Evolutionary conservation across 169 alveolate genomes (phyloP).

Genomic region (Toxoplasma gondii): DNA sequence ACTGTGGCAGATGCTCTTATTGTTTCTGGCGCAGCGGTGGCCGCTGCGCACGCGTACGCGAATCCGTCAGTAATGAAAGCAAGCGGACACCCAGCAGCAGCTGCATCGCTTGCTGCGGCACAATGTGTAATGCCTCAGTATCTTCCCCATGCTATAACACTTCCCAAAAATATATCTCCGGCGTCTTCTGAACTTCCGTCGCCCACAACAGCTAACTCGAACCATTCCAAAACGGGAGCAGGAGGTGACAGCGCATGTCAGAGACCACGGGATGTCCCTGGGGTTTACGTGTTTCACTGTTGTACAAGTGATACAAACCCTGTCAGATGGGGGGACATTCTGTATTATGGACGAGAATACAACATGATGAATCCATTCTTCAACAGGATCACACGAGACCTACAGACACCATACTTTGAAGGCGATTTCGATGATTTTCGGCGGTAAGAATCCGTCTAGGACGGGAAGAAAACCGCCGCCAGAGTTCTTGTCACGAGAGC

Average conservation of each 20-base stretch:
- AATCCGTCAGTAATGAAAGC: conserved; percentile 19
- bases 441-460: background rate
- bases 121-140: conserved; percentile 17
- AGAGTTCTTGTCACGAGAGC: background rate
- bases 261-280: background rate
- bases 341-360: conserved; percentile 47
- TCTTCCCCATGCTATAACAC: background rate
- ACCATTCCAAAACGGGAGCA: background rate
- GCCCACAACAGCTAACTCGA: background rate
- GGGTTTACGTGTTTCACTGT: conserved; percentile 50
- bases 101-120: conserved; percentile 53
- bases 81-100: conserved; percentile 18
- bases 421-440: conserved; percentile 46
- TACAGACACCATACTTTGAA: conserved; percentile 42
- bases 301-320: conserved; percentile 62
- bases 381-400: conserved; percentile 25
- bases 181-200: conserved; percentile 10
- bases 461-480: background rate
- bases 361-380: conserved; percentile 44
- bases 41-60: conserved; percentile 37
- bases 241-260: conserved; percentile 9
- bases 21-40: conserved; percentile 46
- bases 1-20: conserved; percentile 44
- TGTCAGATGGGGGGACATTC: conserved; percentile 38
- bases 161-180: conserved; percentile 14